phyloP scores from a whole-genome alignment of 192 early-diverging fungal genomes.

The Allomyces javanicus region DNA sequence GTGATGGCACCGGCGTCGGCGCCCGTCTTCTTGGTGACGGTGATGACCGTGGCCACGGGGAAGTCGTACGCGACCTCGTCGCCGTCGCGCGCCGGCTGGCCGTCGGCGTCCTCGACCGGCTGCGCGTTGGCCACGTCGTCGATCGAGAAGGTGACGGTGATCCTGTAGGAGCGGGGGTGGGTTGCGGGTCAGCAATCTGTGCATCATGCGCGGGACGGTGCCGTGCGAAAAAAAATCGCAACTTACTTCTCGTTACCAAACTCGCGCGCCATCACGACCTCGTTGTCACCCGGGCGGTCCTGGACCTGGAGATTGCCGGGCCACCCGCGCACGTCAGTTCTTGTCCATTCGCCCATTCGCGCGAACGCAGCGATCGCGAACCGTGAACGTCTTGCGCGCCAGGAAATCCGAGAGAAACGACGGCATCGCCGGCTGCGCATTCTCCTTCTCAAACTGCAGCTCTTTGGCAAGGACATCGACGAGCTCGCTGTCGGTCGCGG shows the following conservation, averaged over 20 bases:
- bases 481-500: slow-evolving; percentile 41
- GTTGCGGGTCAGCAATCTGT: neutral
- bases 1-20: slow-evolving; percentile 52
- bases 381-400: slow-evolving; percentile 33
- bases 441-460: slow-evolving; percentile 49
- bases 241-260: slow-evolving; percentile 78
- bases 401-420: slow-evolving; percentile 57
- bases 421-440: slow-evolving; percentile 29
- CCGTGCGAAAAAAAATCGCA: neutral
- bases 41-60: slow-evolving; percentile 51
- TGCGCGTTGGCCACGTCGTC: slow-evolving; percentile 60
- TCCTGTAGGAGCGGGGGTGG: slow-evolving; percentile 17
- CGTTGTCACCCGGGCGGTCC: slow-evolving; percentile 53
- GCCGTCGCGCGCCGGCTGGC: slow-evolving; percentile 39
- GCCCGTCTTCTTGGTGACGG: slow-evolving; percentile 62
- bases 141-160: slow-evolving; percentile 70
- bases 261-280: slow-evolving; percentile 57
- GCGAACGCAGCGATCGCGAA: neutral
- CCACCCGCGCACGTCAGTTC: neutral
- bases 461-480: slow-evolving; percentile 51
- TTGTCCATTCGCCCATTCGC: neutral
- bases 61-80: slow-evolving; percentile 29
- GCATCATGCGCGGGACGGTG: neutral
- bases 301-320: slow-evolving; percentile 33
- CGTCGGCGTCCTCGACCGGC: slow-evolving; percentile 22